Conservation (phyloP, 441 rosid species). For the Gossypium gossypioides region DNA sequence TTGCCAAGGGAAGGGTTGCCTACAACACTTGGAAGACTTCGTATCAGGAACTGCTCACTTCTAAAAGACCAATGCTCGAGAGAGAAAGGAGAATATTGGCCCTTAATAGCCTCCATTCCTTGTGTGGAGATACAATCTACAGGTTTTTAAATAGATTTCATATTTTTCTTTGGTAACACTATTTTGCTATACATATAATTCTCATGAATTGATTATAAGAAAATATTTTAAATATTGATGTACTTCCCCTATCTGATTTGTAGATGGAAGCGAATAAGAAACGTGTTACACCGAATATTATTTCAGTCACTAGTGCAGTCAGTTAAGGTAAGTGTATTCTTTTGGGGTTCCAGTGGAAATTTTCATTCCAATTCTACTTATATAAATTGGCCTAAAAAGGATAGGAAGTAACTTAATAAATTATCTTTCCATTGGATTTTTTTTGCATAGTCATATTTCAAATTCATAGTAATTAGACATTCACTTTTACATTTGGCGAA, state of each 20-base stretch:
- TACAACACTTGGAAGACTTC: constrained; percentile 1
- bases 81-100: constrained; percentile 5
- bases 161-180: not conserved
- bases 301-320: not conserved
- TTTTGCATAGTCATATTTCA: no score
- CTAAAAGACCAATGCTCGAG: not conserved
- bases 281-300: not conserved
- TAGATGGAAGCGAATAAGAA: not conserved
- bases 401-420: not conserved
- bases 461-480: no score
- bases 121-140: not conserved
- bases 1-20: constrained; percentile 8
- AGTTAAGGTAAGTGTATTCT: not conserved
- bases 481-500: no score
- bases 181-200: not conserved
- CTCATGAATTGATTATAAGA: not conserved
- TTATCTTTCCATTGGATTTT: no score
- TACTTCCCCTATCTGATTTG: not conserved
- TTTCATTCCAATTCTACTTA: not conserved
- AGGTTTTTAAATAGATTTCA: not conserved
- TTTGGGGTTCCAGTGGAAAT: not conserved
- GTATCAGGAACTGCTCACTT: not conserved
- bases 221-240: not conserved
- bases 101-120: not conserved
- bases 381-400: not conserved